Evolutionary conservation across 352 stramenopile genomes (phyloP).

Genomic region (Pythium sp.): DNA sequence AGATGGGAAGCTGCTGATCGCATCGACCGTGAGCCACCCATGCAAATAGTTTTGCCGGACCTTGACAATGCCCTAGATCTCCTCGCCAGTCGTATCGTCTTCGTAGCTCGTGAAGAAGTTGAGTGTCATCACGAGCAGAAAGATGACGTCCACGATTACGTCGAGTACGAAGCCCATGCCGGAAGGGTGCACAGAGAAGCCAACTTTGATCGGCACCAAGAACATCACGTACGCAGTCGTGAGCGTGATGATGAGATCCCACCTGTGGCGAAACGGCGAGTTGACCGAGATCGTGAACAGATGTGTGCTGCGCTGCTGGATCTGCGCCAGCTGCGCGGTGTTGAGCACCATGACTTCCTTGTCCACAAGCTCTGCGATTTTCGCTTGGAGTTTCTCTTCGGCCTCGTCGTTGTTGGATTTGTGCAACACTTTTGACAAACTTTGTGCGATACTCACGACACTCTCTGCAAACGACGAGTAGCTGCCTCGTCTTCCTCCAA

Average conservation of each 20-base stretch:
- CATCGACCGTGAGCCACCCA: constrained; percentile 52
- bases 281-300: constrained; percentile 59
- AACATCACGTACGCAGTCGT: constrained; percentile 56
- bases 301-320: constrained; percentile 44
- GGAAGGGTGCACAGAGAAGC: constrained; percentile 35
- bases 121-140: constrained; percentile 48
- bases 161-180: constrained; percentile 40
- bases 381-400: constrained; percentile 35
- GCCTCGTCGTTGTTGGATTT: constrained; percentile 30
- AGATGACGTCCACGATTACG: constrained; percentile 51
- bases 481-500: constrained; percentile 23
- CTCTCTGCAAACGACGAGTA: constrained; percentile 27
- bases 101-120: constrained; percentile 73
- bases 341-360: constrained; percentile 65
- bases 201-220: constrained; percentile 50
- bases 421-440: constrained; percentile 28
- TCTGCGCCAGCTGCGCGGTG: constrained; percentile 52
- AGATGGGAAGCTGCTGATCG: constrained; percentile 50
- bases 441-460: constrained; percentile 19
- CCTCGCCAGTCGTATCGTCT: constrained; percentile 55
- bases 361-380: constrained; percentile 53
- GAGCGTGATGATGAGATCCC: constrained; percentile 52
- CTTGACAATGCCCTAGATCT: constrained; percentile 53
- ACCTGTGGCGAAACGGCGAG: constrained; percentile 59
- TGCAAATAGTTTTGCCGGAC: constrained; percentile 57